A percentile compares a stretch with the other conserved stretches of the same genome.
These are phyloP conservation scores for Candida gorgasii DNA, from an alignment of 805 yeast genomes.

Conservation along the genomic window DNA sequence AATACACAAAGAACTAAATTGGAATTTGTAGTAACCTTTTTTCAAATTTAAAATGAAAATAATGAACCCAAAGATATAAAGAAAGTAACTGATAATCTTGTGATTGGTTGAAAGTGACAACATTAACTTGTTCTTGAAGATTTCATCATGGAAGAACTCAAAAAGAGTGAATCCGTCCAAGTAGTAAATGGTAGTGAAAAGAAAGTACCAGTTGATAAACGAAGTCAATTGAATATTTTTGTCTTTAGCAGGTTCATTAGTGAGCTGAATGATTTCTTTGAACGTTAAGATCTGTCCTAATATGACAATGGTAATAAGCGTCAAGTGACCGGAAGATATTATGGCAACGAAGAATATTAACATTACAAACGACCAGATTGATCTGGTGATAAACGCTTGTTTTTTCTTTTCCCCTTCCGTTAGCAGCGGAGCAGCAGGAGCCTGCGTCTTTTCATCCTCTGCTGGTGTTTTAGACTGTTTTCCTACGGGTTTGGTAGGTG, in stretches of 20 bases:
- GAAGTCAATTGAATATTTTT: conserved; percentile 80
- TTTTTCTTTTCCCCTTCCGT: conserved; percentile 62
- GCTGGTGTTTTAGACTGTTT: not conserved
- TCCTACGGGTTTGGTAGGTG: conserved; percentile 4
- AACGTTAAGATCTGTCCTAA: conserved; percentile 80
- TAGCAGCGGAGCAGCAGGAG: too few relatives aligned
- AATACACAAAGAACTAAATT: conserved; percentile 88
- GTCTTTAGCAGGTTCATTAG: conserved; percentile 81
- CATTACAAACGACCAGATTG: conserved; percentile 94
- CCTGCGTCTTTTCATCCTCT: not conserved
- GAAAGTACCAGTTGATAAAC: conserved; percentile 89
- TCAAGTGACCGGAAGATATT: conserved; percentile 80
- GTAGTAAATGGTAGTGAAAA: conserved; percentile 83
- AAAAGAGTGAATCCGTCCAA: conserved; percentile 84
- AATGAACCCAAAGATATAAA: conserved; percentile 85
- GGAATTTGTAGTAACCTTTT: conserved; percentile 87
- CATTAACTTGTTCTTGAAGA: conserved; percentile 54
- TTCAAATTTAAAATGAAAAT: conserved; percentile 86
- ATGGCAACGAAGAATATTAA: conserved; percentile 68
- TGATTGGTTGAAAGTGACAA: conserved; percentile 73
- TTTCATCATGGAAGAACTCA: conserved; percentile 58
- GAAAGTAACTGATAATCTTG: conserved; percentile 76
- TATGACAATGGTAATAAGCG: conserved; percentile 71
- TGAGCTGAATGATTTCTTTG: conserved; percentile 84
- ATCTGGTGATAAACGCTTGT: conserved; percentile 81